Evolutionary conservation across 2,329 filamentous ascomycete species (phyloP).

Genomic region (Seiridium unicorne): DNA sequence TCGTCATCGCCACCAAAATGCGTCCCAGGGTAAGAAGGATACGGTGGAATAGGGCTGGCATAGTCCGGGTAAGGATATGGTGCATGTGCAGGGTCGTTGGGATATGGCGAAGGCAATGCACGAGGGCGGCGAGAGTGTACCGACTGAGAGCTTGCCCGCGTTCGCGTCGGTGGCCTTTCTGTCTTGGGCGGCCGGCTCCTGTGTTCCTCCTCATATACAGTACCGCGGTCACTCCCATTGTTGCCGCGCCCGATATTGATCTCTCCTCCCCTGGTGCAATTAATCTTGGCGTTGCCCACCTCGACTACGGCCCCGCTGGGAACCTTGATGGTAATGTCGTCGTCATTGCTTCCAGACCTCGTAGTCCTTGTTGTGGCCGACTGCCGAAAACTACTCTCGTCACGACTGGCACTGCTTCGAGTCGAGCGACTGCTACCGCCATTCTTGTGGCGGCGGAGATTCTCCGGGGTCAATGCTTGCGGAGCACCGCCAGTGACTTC

Average conservation of each 20-base stretch:
- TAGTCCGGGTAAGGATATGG: conserved; percentile 11
- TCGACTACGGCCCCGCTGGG: conserved; percentile 55
- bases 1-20: not conserved
- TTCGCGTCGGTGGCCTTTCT: conserved; percentile 43
- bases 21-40: conserved; percentile 1
- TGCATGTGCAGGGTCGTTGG: conserved; percentile 14
- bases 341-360: conserved; percentile 49
- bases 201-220: conserved; percentile 48
- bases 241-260: conserved; percentile 52
- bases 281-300: conserved; percentile 56
- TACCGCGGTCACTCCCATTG: conserved; percentile 46
- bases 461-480: conserved; percentile 54
- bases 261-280: conserved; percentile 57
- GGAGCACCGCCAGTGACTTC: conserved; percentile 40
- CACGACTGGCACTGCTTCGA: conserved; percentile 57
- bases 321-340: conserved; percentile 62
- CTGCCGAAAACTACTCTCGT: conserved; percentile 62
- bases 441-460: conserved; percentile 48
- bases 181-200: conserved; percentile 32
- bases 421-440: conserved; percentile 55
- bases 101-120: conserved; percentile 5
- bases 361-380: conserved; percentile 63
- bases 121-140: conserved; percentile 34
- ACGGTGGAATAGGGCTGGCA: not conserved
- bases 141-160: conserved; percentile 49